A percentile compares a stretch with the other conserved stretches of the same genome.
Conservation (phyloP, 2,329 filamentous ascomycete species). For the Xylariaceae sp. region DNA sequence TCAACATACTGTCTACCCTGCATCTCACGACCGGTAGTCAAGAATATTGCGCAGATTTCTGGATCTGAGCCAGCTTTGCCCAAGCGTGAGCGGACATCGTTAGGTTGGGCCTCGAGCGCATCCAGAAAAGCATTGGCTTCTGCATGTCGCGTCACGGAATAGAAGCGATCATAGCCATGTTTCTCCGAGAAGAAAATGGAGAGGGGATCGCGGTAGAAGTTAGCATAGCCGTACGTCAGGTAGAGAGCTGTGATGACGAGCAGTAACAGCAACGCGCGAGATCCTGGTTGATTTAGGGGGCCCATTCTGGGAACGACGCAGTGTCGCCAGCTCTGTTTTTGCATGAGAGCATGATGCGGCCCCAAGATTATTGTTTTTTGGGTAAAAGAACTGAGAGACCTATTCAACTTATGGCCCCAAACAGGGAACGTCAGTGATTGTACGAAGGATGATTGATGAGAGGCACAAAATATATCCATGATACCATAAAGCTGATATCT, state of each 20-base stretch:
- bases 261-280: conserved; percentile 25
- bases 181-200: conserved; percentile 31
- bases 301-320: conserved; percentile 5
- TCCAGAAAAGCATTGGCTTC: conserved; percentile 28
- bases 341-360: no score
- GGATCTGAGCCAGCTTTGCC: conserved; percentile 23
- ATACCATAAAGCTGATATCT: no score
- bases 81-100: conserved; percentile 9
- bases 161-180: conserved; percentile 30
- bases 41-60: conserved; percentile 28
- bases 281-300: conserved; percentile 23
- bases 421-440: no score
- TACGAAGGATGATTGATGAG: no score
- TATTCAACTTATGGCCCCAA: no score
- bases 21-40: conserved; percentile 27
- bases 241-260: conserved; percentile 23
- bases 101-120: conserved; percentile 15
- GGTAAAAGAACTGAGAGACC: no score
- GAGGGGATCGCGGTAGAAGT: conserved; percentile 31
- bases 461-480: no score
- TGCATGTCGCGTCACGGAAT: conserved; percentile 27
- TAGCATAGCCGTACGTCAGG: conserved; percentile 26
- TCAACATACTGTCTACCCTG: conserved; percentile 29
- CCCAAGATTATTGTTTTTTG: no score
- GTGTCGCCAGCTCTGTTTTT: no score